phyloP scores from a whole-genome alignment of 495 filamentous ascomycete species.

The Penicillium alfredii region DNA sequence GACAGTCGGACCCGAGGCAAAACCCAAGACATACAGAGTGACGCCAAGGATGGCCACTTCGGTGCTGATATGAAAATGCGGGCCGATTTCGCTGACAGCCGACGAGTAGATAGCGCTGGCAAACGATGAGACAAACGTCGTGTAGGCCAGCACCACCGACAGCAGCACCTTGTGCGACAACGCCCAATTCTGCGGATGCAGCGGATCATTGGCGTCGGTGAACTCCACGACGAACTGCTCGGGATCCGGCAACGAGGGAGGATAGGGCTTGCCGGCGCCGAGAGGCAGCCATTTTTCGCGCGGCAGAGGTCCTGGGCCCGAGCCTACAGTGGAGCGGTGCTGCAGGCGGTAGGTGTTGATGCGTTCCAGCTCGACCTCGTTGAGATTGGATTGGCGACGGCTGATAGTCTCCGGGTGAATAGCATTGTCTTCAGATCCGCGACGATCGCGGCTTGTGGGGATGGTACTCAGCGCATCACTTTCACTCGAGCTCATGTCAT shows the following conservation, averaged over 20 bases:
- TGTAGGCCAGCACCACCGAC: conserved; percentile 35
- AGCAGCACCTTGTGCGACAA: conserved; percentile 17
- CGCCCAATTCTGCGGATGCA: conserved; percentile 50
- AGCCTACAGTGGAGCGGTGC: conserved; percentile 32
- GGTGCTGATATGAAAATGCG: conserved; percentile 41
- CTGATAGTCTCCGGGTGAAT: conserved; percentile 9
- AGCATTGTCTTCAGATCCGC: conserved; percentile 1
- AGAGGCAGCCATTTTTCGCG: conserved; percentile 29
- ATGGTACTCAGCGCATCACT: conserved; percentile 8
- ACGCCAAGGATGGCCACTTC: conserved; percentile 51
- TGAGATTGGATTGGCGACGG: conserved; percentile 20
- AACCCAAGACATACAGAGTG: conserved; percentile 50
- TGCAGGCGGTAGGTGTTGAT: conserved; percentile 32
- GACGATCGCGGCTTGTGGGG: conserved; percentile 1
- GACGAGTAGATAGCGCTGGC: conserved; percentile 50
- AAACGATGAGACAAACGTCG: conserved; percentile 50
- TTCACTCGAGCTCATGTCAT: neutral
- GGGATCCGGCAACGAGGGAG: conserved; percentile 37
- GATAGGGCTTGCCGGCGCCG: conserved; percentile 40
- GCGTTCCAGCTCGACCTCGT: conserved; percentile 27
- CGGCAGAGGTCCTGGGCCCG: conserved; percentile 14
- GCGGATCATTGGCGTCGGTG: conserved; percentile 43
- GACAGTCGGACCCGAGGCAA: conserved; percentile 45
- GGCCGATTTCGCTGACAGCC: conserved; percentile 31
- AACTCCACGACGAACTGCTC: conserved; percentile 52